These are phyloP conservation scores for Nidularia pulvinata DNA, from an alignment of 768 basidiomycete species.

Conservation along the genomic window DNA sequence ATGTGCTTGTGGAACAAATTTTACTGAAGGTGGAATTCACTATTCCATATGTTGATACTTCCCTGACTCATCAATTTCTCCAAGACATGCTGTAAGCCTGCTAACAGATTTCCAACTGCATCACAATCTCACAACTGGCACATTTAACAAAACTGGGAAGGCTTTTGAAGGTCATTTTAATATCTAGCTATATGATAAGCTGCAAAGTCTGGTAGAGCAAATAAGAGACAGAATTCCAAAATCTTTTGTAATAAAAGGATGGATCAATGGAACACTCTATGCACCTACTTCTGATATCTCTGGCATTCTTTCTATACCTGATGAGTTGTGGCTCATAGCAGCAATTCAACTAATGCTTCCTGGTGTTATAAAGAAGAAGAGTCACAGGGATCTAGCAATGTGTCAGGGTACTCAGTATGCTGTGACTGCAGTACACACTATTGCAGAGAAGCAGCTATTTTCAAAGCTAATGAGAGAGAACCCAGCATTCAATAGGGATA, in stretches of 20 bases:
- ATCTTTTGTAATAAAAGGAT: constrained; percentile 1
- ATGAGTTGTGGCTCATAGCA: constrained; percentile 1
- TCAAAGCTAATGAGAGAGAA: constrained; percentile 3
- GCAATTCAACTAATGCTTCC: constrained; percentile 11
- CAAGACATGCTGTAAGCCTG: no score
- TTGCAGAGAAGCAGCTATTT: constrained; percentile 16
- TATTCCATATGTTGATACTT: constrained; percentile 16
- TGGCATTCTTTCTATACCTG: constrained; percentile 15
- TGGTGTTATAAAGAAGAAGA: constrained; percentile 3
- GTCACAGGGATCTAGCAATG: constrained; percentile 13
- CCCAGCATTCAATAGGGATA: background rate
- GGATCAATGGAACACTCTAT: constrained; percentile 16
- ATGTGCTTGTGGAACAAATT: constrained; percentile 27
- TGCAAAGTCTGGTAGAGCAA: constrained; percentile 1
- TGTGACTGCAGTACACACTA: constrained; percentile 21
- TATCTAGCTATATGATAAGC: constrained; percentile 14
- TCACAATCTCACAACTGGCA: constrained; percentile 21
- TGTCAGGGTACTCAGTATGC: constrained; percentile 20
- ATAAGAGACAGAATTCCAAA: constrained; percentile 1
- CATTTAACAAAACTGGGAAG: constrained; percentile 13
- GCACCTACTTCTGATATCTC: constrained; percentile 9
- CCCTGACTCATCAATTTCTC: constrained; percentile 7
- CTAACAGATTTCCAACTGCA: constrained; percentile 14
- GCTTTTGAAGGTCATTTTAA: constrained; percentile 13
- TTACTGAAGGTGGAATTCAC: constrained; percentile 32